Evolutionary conservation across 441 rosid species (phyloP), one percentile per base, ranked within the genome.

Genomic region (Bruguiera hainesii): DNA sequence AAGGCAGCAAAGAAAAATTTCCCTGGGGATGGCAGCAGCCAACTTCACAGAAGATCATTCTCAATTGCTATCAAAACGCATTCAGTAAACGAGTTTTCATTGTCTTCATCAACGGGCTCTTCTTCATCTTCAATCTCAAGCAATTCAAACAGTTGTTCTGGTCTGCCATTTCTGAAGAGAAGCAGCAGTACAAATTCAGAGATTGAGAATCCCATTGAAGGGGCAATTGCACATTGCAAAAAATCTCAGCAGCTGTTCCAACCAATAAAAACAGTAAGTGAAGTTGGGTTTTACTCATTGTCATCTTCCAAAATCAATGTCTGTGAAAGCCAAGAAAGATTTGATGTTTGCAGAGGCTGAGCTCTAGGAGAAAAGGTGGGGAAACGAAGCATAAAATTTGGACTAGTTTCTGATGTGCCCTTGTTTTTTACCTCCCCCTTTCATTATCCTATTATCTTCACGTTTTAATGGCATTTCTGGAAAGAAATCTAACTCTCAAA

Each of bases 151-250:
- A 81, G 77, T 7, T 87, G 79, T 48, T 82, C 86, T 63, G 69
- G 87, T 21, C 74, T 84, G 81, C 73, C 78, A 23, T 73, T 68
- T 26, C 86, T 90, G n/a, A 90, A 78, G 84, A 90, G 89, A 74
- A 89, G 92, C 78, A 90, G 80, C 68, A 90, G 90, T 39, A 83
- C 81, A 0, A 85, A 78, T 67, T 76, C 84, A 2, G 93, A 87
- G 80, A 69, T 82, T 29, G 97, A 95, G 75, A 83, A 80, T 71
- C 87, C 95, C 71, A 89, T 95, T 30, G 85, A 87, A 66, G 98
- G 92, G 72, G 99, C 99, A 2, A 95, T 95, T 62, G 95, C 93
- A 80, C 96, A 95, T 71, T 95, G 99, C 73, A 89, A 92, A 69
- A 84, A 80, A 62, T 90, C 97, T 63, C 89, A 83, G 70, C 73